Evolutionary conservation across 2,329 filamentous ascomycete genomes (phyloP).

Genomic region (Sporothrix mexicana): DNA sequence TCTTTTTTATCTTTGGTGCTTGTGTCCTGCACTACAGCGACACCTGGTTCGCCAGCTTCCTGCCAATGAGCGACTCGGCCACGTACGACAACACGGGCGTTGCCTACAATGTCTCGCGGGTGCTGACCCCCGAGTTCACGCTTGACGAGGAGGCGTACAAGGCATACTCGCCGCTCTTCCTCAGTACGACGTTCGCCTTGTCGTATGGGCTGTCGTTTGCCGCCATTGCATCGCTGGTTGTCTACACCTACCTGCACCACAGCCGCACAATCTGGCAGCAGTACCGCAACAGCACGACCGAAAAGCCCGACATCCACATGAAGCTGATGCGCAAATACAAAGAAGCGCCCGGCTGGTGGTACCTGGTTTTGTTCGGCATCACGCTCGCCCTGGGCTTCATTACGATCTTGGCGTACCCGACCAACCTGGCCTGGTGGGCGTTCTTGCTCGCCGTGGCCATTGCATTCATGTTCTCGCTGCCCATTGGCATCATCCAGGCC

Average conservation of each 20-base stretch:
- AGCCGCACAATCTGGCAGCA: conserved; percentile 69
- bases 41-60: conserved; percentile 66
- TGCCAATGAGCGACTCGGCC: conserved; percentile 72
- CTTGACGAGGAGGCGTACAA: conserved; percentile 69
- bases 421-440: conserved; percentile 74
- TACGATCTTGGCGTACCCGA: conserved; percentile 65
- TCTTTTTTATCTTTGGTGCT: conserved; percentile 68
- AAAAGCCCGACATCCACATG: conserved; percentile 69
- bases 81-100: conserved; percentile 74
- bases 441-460: conserved; percentile 71
- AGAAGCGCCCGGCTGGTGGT: conserved; percentile 70
- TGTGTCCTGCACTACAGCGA: conserved; percentile 68
- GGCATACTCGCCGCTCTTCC: conserved; percentile 70
- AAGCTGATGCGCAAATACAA: conserved; percentile 67
- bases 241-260: conserved; percentile 71
- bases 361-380: conserved; percentile 61
- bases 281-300: conserved; percentile 62
- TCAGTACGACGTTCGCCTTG: conserved; percentile 74
- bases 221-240: conserved; percentile 70
- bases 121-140: conserved; percentile 66
- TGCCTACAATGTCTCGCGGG: conserved; percentile 66
- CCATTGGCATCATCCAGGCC: conserved; percentile 69
- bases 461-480: conserved; percentile 67
- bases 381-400: conserved; percentile 61
- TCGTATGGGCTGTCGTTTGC: conserved; percentile 76